Evolutionary conservation across 768 basidiomycete species (phyloP), one percentile per base, ranked within the genome.

Genomic region (Lenzites betulinus): DNA sequence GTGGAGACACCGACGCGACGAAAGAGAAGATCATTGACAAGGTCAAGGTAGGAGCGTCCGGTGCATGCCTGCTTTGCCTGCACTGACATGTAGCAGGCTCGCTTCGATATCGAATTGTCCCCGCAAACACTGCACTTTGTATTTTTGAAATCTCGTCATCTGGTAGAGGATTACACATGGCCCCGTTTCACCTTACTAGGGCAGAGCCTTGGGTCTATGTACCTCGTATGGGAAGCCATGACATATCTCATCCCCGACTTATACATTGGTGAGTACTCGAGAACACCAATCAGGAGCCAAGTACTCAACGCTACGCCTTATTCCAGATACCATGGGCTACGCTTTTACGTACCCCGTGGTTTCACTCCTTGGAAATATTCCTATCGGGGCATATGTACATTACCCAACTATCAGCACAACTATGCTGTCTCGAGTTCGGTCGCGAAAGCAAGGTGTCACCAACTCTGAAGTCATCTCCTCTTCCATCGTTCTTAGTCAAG

Each of bases 351-450:
- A 92, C 72, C 93, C 89, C 18, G 76, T 90, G 30, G 87, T 95
- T 8, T 75, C 83, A 0, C 74, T 85, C 52, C 68, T 96, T 1
- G 81, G 84, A 16, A 70, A 78, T 16, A 80, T 93, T 41, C 87
- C 91, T 2, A 81, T 96, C 23, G 94, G 90, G 9, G 90, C 94
- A 28, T 99, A 98, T 67, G 85, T 94, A 11, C 97, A 99, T 73
- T 99, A 97, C 70, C 97, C 97, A 1, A 97, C 92, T 7, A 96
- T 99, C 70, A 94, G 92, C 69, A 90, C 89, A 8, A 88, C 94
- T 65, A 98, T 98, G 97, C 81, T 98, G 35, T 79, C 81, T 51
- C 87, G 96, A 36, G 93, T 97, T 28, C 75, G 78, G 51, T 78
- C 79, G 1, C 80, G 89, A 12, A 74, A 77, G 51, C 73, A 74